These are phyloP conservation scores for Globisporangium polare DNA, from an alignment of 352 stramenopile genomes.

Conservation along the genomic window DNA sequence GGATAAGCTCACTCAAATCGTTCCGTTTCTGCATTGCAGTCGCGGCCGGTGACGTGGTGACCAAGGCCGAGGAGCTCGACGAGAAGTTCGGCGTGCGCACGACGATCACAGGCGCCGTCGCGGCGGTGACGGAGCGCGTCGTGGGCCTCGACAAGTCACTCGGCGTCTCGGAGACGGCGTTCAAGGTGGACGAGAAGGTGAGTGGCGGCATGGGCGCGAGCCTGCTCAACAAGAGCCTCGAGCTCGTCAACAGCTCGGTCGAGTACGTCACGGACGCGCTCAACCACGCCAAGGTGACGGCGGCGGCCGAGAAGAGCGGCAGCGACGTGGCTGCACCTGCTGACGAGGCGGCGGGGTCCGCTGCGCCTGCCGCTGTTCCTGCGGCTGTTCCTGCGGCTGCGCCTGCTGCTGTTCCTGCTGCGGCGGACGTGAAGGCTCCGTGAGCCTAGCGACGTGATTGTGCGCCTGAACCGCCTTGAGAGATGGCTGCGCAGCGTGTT, in stretches of 20 bases:
- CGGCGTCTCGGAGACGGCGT: conserved; percentile 59
- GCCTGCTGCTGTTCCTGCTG: not conserved
- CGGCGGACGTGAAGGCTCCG: not conserved
- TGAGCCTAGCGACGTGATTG: not conserved
- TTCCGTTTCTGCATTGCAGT: too few relatives aligned
- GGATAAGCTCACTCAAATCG: too few relatives aligned
- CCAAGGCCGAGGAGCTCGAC: conserved; percentile 60
- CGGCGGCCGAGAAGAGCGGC: conserved; percentile 11
- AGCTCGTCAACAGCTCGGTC: conserved; percentile 60
- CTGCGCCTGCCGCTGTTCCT: not conserved
- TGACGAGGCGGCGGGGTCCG: not conserved
- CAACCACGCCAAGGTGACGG: conserved; percentile 60
- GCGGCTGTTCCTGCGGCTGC: not conserved
- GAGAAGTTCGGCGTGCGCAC: conserved; percentile 47
- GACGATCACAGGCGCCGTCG: conserved; percentile 46
- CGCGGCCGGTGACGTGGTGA: conserved; percentile 42
- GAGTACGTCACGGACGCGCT: conserved; percentile 64
- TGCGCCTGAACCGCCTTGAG: not conserved
- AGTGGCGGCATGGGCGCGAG: conserved; percentile 60
- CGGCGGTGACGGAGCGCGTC: conserved; percentile 49
- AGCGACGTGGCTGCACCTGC: not conserved
- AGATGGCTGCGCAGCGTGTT: not conserved
- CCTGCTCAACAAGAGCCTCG: conserved; percentile 42
- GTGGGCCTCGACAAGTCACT: conserved; percentile 50
- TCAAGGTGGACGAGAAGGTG: conserved; percentile 69